Percentiles rank a stretch among this genome's conserved stretches.
phyloP scores from a whole-genome alignment of 768 basidiomycete genomes.

The Lactarius sp. region DNA sequence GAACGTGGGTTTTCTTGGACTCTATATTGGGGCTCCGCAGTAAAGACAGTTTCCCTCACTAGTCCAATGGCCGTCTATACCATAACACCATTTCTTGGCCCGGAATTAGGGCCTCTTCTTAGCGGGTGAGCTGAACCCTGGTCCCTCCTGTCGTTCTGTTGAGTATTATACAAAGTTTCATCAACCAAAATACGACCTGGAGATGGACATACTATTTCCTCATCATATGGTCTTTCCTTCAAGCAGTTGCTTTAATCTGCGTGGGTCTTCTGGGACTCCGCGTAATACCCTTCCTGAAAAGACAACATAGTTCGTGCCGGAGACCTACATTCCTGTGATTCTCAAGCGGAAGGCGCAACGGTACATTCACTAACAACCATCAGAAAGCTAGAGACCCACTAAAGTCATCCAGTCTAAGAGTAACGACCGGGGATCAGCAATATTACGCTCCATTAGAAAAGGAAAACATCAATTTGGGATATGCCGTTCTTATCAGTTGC shows the following conservation, averaged over 20 bases:
- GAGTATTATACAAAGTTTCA: slow-evolving; percentile 2
- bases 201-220: slow-evolving; percentile 74
- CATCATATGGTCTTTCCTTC: slow-evolving; percentile 63
- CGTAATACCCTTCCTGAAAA: neutral
- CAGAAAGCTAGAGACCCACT: neutral
- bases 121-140: slow-evolving; percentile 42
- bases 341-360: slow-evolving; percentile 53
- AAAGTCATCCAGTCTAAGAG: slow-evolving; percentile 41
- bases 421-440: slow-evolving; percentile 45
- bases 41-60: neutral
- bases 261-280: slow-evolving; percentile 34
- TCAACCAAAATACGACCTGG: slow-evolving; percentile 52
- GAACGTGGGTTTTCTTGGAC: slow-evolving; percentile 41
- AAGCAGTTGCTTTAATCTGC: slow-evolving; percentile 47
- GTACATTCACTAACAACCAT: slow-evolving; percentile 30
- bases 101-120: slow-evolving; percentile 52
- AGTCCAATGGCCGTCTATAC: slow-evolving; percentile 57
- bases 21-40: too few species aligned
- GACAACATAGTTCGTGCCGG: slow-evolving; percentile 54
- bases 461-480: slow-evolving; percentile 39
- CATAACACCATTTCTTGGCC: slow-evolving; percentile 50
- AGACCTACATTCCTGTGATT: slow-evolving; percentile 64
- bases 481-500: slow-evolving; percentile 54
- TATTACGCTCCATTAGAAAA: slow-evolving; percentile 60
- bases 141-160: neutral